Evolutionary conservation across 2,329 filamentous ascomycete species (phyloP).

Genomic region (Curvularia eragrostidis): DNA sequence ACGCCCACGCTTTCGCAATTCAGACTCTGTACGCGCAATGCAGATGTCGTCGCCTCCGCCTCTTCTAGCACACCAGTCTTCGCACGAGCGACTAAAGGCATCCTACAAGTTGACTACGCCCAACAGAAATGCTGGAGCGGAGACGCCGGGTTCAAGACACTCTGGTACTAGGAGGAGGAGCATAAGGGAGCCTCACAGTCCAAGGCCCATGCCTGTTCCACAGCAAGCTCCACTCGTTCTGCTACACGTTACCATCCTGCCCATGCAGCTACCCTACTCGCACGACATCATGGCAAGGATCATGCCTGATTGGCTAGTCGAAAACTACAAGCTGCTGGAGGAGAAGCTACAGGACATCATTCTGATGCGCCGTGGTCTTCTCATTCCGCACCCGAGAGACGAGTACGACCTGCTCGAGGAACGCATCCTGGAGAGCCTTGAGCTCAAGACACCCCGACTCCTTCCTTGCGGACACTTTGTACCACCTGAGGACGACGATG

Average conservation of each 20-base stretch:
- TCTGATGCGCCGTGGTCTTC: conserved; percentile 70
- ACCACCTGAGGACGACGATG: conserved; percentile 41
- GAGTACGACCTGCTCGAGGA: conserved; percentile 84
- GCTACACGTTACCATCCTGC: conserved; percentile 77
- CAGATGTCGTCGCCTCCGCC: conserved; percentile 70
- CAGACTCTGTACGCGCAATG: conserved; percentile 72
- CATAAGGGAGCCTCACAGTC: conserved; percentile 36
- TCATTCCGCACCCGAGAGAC: conserved; percentile 78
- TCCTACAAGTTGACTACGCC: conserved; percentile 45
- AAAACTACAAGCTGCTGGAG: conserved; percentile 71
- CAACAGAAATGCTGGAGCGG: conserved; percentile 40
- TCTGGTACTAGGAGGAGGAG: conserved; percentile 40
- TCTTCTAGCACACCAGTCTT: conserved; percentile 37
- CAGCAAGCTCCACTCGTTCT: conserved; percentile 73
- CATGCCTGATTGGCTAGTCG: conserved; percentile 59
- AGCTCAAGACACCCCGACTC: conserved; percentile 73
- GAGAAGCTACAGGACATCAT: conserved; percentile 76
- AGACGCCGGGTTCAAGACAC: conserved; percentile 39
- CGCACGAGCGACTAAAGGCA: conserved; percentile 41
- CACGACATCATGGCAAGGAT: conserved; percentile 57
- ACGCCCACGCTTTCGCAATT: conserved; percentile 71
- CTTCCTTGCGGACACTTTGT: conserved; percentile 80
- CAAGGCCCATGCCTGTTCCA: conserved; percentile 37
- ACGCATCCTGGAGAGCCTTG: conserved; percentile 74
- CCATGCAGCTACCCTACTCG: conserved; percentile 69